A percentile compares a stretch with the other conserved stretches of the same genome.
Evolutionary conservation across 805 yeast genomes (phyloP).

Genomic region (Blastobotrys parvus): DNA sequence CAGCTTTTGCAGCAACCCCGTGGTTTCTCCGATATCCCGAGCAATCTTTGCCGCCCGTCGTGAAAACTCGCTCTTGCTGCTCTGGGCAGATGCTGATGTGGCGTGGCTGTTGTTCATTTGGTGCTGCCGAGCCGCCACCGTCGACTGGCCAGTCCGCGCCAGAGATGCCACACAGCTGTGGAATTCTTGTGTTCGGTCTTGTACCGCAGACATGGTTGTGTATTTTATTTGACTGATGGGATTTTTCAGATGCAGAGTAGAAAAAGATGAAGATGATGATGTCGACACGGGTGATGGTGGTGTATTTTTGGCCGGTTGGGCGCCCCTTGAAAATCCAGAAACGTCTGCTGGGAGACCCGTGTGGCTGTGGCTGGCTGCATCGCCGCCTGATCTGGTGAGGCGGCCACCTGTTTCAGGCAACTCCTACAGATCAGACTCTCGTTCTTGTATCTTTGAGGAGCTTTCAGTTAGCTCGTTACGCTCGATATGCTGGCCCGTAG

Average conservation of each 20-base stretch:
- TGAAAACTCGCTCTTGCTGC: slow-evolving; percentile 52
- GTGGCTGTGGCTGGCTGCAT: too few species aligned
- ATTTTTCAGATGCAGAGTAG: too few species aligned
- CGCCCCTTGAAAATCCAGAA: background rate
- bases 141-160: slow-evolving; percentile 41
- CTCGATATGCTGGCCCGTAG: too few species aligned
- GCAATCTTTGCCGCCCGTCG: slow-evolving; percentile 73
- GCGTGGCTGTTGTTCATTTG: background rate
- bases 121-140: background rate
- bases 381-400: too few species aligned
- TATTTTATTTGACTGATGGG: too few species aligned
- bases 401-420: too few species aligned
- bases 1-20: slow-evolving; percentile 68
- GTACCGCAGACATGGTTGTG: slow-evolving; percentile 30
- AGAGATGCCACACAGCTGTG: slow-evolving; percentile 81
- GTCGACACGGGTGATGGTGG: background rate
- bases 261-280: background rate
- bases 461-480: too few species aligned
- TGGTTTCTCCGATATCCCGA: slow-evolving; percentile 78
- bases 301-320: background rate
- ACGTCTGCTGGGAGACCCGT: too few species aligned
- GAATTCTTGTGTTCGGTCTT: slow-evolving; percentile 87
- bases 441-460: too few species aligned
- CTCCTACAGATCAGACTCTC: too few species aligned
- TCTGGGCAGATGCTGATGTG: slow-evolving; percentile 2